phyloP scores from a whole-genome alignment of 345 rosid species.

The Tarenaya hassleriana region DNA sequence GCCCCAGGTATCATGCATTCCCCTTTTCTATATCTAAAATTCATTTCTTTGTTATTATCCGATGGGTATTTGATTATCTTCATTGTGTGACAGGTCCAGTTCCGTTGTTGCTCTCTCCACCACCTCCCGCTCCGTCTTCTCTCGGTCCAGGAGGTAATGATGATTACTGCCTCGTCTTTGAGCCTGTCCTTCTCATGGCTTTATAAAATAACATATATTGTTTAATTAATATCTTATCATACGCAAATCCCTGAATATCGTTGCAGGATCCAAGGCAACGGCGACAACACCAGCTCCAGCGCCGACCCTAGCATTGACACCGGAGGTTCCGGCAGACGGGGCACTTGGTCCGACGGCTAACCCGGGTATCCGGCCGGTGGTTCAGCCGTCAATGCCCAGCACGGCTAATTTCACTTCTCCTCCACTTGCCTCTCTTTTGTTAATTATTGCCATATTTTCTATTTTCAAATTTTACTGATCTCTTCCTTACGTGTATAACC shows the following conservation, averaged over 20 bases:
- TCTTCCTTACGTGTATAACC: too few species aligned
- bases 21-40: not conserved
- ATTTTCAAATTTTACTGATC: too few species aligned
- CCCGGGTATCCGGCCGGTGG: constrained; percentile 27
- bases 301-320: constrained; percentile 1
- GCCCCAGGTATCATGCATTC: constrained; percentile 55
- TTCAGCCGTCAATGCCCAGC: constrained; percentile 27
- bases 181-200: not conserved
- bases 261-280: constrained; percentile 23
- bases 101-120: constrained; percentile 44
- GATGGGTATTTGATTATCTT: constrained; percentile 2
- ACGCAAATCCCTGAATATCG: too few species aligned
- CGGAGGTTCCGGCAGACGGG: not conserved
- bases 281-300: constrained; percentile 9
- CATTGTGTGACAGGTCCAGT: constrained; percentile 50
- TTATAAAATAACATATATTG: not conserved
- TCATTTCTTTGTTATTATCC: not conserved
- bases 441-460: constrained; percentile 4
- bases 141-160: constrained; percentile 48
- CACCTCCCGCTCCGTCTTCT: constrained; percentile 44
- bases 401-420: constrained; percentile 16
- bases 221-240: too few species aligned
- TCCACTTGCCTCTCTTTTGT: constrained; percentile 16
- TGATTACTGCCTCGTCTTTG: not conserved
- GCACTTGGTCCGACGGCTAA: constrained; percentile 17